phyloP scores from a whole-genome alignment of 208 protist species.

The Acanthamoeba sp. region DNA sequence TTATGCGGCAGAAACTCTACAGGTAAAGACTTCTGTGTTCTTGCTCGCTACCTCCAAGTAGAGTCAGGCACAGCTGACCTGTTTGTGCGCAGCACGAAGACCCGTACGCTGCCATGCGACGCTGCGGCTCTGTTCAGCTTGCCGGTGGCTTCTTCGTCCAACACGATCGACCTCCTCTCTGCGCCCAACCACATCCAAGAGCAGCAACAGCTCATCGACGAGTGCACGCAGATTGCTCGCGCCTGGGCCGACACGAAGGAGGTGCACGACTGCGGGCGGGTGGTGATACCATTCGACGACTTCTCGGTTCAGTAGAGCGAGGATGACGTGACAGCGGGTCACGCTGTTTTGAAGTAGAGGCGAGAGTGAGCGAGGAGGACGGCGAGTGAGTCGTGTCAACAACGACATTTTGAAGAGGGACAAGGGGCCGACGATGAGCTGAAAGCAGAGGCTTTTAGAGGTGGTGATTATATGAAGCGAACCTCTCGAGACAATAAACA shows the following conservation, averaged over 20 bases:
- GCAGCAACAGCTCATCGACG: not conserved
- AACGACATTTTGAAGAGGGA: constrained; percentile 10
- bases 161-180: not conserved
- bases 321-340: too few species aligned
- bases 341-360: not conserved
- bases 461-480: not conserved
- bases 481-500: not conserved
- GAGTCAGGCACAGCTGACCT: not conserved
- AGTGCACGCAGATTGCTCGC: not conserved
- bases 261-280: constrained; percentile 9
- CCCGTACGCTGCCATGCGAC: not conserved
- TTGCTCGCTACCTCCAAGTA: too few species aligned
- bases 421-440: not conserved
- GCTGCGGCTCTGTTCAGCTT: not conserved
- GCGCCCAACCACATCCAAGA: not conserved
- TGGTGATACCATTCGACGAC: constrained; percentile 36
- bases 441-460: not conserved
- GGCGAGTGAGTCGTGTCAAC: not conserved
- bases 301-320: not conserved
- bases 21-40: not conserved
- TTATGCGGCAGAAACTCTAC: not conserved
- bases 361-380: not conserved
- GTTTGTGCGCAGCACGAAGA: not conserved
- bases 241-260: constrained; percentile 2
- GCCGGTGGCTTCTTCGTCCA: not conserved